These are phyloP conservation scores for Fusarium lateritium DNA, from an alignment of 2,329 filamentous ascomycete species.

Conservation along the genomic window DNA sequence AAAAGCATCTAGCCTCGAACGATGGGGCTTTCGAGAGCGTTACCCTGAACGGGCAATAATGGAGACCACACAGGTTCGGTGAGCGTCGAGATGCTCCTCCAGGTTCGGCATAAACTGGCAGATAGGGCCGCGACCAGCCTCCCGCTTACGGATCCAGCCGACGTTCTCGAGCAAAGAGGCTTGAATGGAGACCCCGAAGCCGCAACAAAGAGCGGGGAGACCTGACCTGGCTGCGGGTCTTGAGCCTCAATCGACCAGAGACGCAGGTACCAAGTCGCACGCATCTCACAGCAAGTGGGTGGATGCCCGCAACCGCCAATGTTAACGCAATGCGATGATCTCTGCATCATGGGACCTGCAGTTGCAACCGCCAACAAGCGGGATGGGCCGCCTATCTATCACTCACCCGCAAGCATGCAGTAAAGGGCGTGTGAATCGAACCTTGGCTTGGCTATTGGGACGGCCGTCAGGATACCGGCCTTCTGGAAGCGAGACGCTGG, in stretches of 20 bases:
- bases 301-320: constrained; percentile 14
- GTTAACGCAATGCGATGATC: background rate
- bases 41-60: constrained; percentile 20
- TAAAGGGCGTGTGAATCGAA: constrained; percentile 12
- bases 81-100: constrained; percentile 8
- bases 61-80: constrained; percentile 1
- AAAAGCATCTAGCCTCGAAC: constrained; percentile 38
- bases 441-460: constrained; percentile 2
- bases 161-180: constrained; percentile 37
- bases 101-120: constrained; percentile 9
- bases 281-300: constrained; percentile 24
- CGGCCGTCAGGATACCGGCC: constrained; percentile 15
- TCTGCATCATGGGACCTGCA: constrained; percentile 12
- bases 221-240: background rate
- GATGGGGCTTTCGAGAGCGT: constrained; percentile 23
- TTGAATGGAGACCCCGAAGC: constrained; percentile 30
- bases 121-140: constrained; percentile 10
- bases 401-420: constrained; percentile 10
- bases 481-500: constrained; percentile 38
- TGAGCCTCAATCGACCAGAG: constrained; percentile 21
- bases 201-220: constrained; percentile 24
- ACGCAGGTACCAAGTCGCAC: constrained; percentile 32
- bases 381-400: constrained; percentile 21
- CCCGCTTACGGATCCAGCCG: constrained; percentile 14
- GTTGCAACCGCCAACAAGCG: constrained; percentile 22